Percentiles rank a stretch among this genome's conserved stretches.
These are phyloP conservation scores for Thermothelomyces thermophilus DNA, from an alignment of 2,329 filamentous ascomycete species.

Conservation along the genomic window DNA sequence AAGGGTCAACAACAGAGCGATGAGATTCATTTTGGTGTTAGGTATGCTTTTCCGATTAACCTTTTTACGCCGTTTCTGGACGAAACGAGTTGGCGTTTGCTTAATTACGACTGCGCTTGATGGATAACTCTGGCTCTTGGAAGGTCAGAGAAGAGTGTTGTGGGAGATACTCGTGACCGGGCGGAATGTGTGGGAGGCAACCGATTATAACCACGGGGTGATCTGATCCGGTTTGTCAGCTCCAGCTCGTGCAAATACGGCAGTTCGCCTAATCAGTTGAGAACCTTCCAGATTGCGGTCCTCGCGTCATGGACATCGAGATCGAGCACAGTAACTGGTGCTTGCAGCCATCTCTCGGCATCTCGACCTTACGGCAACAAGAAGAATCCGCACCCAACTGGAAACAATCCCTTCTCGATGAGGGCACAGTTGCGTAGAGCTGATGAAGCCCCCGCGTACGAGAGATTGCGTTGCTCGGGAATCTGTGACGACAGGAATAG, in stretches of 20 bases:
- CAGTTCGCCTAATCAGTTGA: neutral
- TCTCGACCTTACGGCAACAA: neutral
- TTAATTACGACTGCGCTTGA: no score
- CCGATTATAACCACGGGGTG: neutral
- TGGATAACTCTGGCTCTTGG: no score
- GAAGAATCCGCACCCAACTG: no score
- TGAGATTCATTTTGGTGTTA: constrained; percentile 1
- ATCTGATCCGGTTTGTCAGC: neutral
- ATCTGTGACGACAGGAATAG: neutral
- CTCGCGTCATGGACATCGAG: neutral
- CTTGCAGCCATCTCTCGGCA: no score
- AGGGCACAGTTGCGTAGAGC: constrained; percentile 1
- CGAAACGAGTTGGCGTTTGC: no score
- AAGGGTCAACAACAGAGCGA: no score
- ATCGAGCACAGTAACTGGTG: no score
- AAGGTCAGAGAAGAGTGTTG: neutral
- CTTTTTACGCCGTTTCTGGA: no score
- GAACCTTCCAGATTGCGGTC: neutral
- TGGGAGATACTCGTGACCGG: no score
- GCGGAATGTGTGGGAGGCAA: neutral
- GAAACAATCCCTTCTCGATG: neutral
- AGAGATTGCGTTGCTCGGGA: neutral
- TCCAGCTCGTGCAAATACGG: neutral
- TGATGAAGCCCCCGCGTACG: neutral
- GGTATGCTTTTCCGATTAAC: no score